A percentile compares a stretch with the other conserved stretches of the same genome.
phyloP scores from a whole-genome alignment of 1,139 yeast species.

The Debaryomycetaceae sp. region DNA sequence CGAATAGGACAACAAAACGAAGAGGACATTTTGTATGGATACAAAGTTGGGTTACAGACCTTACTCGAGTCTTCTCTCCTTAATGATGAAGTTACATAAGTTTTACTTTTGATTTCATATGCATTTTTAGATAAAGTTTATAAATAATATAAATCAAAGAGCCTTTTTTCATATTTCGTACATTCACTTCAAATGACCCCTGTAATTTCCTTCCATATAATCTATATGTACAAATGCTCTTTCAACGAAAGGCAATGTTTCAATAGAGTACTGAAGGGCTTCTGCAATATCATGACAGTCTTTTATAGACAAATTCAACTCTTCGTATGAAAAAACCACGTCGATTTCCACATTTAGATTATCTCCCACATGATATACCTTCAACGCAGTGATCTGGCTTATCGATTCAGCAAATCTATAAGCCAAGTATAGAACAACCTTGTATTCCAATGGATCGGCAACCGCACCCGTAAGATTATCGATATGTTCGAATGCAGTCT shows the following conservation, averaged over 20 bases:
- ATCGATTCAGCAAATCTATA: constrained; percentile 69
- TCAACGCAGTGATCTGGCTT: constrained; percentile 60
- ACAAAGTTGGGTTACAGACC: constrained; percentile 22
- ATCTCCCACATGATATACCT: constrained; percentile 80
- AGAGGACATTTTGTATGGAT: constrained; percentile 29
- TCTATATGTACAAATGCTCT: constrained; percentile 82
- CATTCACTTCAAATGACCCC: constrained; percentile 46
- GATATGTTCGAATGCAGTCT: constrained; percentile 67
- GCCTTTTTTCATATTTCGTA: too few relatives aligned
- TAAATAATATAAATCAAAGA: too few relatives aligned
- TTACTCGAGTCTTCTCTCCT: neutral
- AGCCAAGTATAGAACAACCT: constrained; percentile 64
- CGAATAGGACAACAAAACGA: constrained; percentile 26
- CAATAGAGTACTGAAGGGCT: constrained; percentile 75
- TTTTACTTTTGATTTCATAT: too few relatives aligned
- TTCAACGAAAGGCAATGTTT: constrained; percentile 72
- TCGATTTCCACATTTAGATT: constrained; percentile 75
- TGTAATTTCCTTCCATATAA: constrained; percentile 54
- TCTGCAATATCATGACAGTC: constrained; percentile 83
- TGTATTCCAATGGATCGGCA: constrained; percentile 61
- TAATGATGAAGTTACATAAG: too few relatives aligned
- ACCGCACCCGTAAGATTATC: constrained; percentile 73
- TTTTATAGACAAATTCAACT: constrained; percentile 45
- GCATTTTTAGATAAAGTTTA: too few relatives aligned
- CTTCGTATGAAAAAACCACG: constrained; percentile 53